Evolutionary conservation across 140 eudicot genomes (phyloP), one percentile per base, ranked within the genome.

Genomic region (Senecio squalidus): DNA sequence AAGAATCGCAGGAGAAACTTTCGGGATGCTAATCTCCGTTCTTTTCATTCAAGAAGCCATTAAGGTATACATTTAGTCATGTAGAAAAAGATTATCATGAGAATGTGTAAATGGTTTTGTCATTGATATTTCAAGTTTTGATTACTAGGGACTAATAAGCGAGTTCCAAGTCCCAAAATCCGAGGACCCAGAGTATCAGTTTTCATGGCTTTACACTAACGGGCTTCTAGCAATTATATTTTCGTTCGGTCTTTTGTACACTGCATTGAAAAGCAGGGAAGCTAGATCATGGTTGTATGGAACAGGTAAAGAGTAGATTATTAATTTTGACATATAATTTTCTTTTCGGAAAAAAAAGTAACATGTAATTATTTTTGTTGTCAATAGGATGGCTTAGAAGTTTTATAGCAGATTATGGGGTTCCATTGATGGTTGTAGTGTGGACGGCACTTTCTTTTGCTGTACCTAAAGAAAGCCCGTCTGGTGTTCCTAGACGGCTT

Each of bases 201-300:
- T 76, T 34, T 82, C 68, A n/a, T 80, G 86, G 86, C 82, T 73
- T 52, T 80, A 80, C 67, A 23, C 70, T 4, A 80, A 80, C 39
- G 83, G 83, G 16, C 51, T 80, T 28, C 64, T 76, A 8, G 87
- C 72, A 7, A 39, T 73, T n/a, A n/a, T n/a, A n/a, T n/a, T n/a
- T n/a, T n/a, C n/a, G n/a, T n/a, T n/a, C n/a, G n/a, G n/a, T n/a
- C n/a, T n/a, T n/a, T n/a, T n/a, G n/a, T n/a, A n/a, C n/a, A n/a
- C n/a, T n/a, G n/a, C n/a, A n/a, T n/a, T 80, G 66, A 69, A 30
- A 64, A 80, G 83, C 52, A 45, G 80, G 45, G 69, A 46, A 36
- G 87, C 87, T 30, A 65, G 87, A 39, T 68, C 86, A 1, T 80
- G 80, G 83, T 65, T 76, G 65, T 80, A 80, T 34, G 83, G 80